phyloP scores from a whole-genome alignment of 164 flowering plant species.

The Cinnamomum chago region DNA sequence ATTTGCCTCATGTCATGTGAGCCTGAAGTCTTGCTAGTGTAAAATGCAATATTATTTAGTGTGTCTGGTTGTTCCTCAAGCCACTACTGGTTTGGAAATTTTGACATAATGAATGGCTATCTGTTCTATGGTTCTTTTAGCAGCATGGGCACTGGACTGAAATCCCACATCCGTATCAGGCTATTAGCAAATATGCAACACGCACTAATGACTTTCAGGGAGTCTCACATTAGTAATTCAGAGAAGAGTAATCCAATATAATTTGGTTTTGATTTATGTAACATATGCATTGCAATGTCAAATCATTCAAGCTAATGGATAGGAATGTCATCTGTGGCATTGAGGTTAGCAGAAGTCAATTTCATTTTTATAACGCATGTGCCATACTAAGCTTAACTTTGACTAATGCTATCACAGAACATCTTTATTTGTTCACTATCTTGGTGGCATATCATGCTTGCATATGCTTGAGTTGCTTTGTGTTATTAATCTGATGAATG shows the following conservation, averaged over 20 bases:
- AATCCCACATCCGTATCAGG: background rate
- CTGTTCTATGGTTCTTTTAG: background rate
- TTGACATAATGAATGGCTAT: background rate
- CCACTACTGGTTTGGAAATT: background rate
- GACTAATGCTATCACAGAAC: background rate
- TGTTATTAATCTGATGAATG: background rate
- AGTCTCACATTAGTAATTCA: background rate
- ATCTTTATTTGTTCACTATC: background rate
- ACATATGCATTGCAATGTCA: background rate
- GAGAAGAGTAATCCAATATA: background rate
- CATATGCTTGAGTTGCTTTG: background rate
- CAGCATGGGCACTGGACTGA: background rate
- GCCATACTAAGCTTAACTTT: background rate
- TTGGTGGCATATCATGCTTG: background rate
- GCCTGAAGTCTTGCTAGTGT: background rate
- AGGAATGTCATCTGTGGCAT: background rate
- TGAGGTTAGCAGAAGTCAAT: background rate
- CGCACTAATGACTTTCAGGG: background rate
- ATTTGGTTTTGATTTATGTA: background rate
- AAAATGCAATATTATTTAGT: too few relatives aligned
- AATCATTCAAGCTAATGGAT: background rate
- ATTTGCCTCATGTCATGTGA: background rate
- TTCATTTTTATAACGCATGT: background rate
- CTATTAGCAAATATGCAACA: background rate
- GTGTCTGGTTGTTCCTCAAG: background rate